Base-by-base conservation (phyloP, 805 yeast genomes). In the Hanseniaspora occidentalis region DNA sequence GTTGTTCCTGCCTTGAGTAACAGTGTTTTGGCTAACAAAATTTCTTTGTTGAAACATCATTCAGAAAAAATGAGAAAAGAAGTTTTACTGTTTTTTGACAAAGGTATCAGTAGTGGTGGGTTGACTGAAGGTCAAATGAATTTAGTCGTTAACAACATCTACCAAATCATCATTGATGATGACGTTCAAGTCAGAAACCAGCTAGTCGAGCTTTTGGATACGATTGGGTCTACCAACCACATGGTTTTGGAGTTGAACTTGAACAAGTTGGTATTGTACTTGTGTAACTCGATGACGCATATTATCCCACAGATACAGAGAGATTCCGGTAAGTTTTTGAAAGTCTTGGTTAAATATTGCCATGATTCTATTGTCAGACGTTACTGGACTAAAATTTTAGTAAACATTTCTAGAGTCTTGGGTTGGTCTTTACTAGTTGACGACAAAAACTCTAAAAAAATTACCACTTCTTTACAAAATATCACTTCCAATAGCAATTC, bases 201-300 rank as follows among this genome's bases (percentile, higher is more conserved):
- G 0, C 64, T 76, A 31, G 60, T 70, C 5, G 61, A 64, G 0
- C 56, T 80, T 10, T 58, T 79, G 4, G 58, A 61, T 3, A 66
- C 67, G 6, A 64, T 77, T 25, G 72, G 75, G 2, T 51, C 56
- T 11, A 58, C 59, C 20, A 78, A 75, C 48, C 68, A 72, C 0
- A 73, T 74, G 3, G 62, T 81, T 21, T 59, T 81, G 44, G 73
- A 71, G 42, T 57, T 81, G 20, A 84, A 81, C 63, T 64, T 77
- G 51, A 62, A 75, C 45, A 60, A 70, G 17, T 53, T 81, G 41
- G 69, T 82, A n/a, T 66, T 89, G 23, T 88, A 81, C 56, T 67
- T 89, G 14, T 82, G 81, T 49, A 79, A 89, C 39, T 94, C 95
- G 3, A 89, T 92, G 96, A 82, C 96, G 14, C 96, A 92, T 56